phyloP scores from a whole-genome alignment of 2,329 filamentous ascomycete genomes.

The Ophiostoma ulmi region DNA sequence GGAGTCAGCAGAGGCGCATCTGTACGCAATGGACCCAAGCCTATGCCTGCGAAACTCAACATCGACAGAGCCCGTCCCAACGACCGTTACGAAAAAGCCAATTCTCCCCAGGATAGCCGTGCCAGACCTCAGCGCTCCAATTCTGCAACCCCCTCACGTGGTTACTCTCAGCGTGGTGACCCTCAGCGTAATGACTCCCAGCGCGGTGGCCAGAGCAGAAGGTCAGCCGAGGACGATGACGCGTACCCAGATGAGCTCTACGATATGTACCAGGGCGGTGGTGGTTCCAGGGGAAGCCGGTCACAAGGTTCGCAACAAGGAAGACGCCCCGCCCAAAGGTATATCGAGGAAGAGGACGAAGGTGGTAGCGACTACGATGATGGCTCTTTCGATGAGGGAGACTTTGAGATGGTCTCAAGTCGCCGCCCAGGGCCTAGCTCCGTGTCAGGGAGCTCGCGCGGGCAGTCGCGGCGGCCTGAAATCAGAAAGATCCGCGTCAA shows the following conservation, averaged over 20 bases:
- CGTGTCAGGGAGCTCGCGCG: conserved; percentile 46
- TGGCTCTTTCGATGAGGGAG: conserved; percentile 65
- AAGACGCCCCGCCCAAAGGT: conserved; percentile 47
- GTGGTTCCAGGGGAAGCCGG: conserved; percentile 39
- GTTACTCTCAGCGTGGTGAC: conserved; percentile 41
- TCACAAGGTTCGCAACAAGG: conserved; percentile 33
- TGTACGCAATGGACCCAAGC: conserved; percentile 57
- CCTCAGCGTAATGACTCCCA: conserved; percentile 43
- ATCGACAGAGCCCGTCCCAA: conserved; percentile 52
- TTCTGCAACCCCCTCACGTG: conserved; percentile 43
- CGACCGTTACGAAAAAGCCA: conserved; percentile 52
- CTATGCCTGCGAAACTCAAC: conserved; percentile 58
- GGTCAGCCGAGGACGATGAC: conserved; percentile 53
- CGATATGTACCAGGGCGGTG: conserved; percentile 50
- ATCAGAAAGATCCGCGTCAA: conserved; percentile 82
- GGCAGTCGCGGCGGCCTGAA: conserved; percentile 57
- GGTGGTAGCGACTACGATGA: conserved; percentile 64
- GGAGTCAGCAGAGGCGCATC: conserved; percentile 50
- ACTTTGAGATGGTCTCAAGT: conserved; percentile 72
- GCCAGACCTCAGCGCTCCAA: conserved; percentile 39
- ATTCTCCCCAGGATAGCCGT: conserved; percentile 41
- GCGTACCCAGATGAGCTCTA: conserved; percentile 68
- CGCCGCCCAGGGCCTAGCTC: conserved; percentile 45
- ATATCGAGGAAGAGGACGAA: conserved; percentile 76
- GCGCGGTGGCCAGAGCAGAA: conserved; percentile 34